A percentile compares a stretch with the other conserved stretches of the same genome.
Conservation (phyloP, 495 filamentous ascomycete species). For the Penicillium lividum region DNA sequence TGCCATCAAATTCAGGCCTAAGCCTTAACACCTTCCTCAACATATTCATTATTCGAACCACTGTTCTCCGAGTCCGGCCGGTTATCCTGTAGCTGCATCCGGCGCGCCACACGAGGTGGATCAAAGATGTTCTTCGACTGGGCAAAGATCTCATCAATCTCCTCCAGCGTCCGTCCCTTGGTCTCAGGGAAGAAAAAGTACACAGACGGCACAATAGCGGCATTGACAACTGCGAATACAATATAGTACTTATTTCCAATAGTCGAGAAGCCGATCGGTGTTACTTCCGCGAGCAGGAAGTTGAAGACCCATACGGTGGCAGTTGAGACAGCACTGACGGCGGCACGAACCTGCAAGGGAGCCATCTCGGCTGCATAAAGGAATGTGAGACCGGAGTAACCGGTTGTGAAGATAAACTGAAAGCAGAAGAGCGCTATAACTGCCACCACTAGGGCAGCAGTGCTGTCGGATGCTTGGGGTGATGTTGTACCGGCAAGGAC, state of each 20-base stretch:
- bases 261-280: constrained; percentile 45
- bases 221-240: constrained; percentile 49
- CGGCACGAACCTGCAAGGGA: constrained; percentile 64
- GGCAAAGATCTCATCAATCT: constrained; percentile 71
- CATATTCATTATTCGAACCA: background rate
- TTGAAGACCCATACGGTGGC: constrained; percentile 66
- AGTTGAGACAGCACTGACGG: constrained; percentile 64
- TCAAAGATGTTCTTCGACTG: constrained; percentile 35
- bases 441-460: constrained; percentile 39
- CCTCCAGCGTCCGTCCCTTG: constrained; percentile 65
- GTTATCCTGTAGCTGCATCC: constrained; percentile 24
- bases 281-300: constrained; percentile 49
- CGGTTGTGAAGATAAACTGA: constrained; percentile 47
- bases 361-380: constrained; percentile 66
- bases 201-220: constrained; percentile 47
- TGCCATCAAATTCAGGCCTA: background rate
- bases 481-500: constrained; percentile 50
- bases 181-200: constrained; percentile 63
- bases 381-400: constrained; percentile 70
- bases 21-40: background rate
- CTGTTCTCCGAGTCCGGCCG: constrained; percentile 11
- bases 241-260: constrained; percentile 52
- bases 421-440: constrained; percentile 44
- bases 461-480: constrained; percentile 28
- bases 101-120: constrained; percentile 31